Base-by-base conservation (phyloP, 345 rosid species). In the Eucalyptus erythrocorys region DNA sequence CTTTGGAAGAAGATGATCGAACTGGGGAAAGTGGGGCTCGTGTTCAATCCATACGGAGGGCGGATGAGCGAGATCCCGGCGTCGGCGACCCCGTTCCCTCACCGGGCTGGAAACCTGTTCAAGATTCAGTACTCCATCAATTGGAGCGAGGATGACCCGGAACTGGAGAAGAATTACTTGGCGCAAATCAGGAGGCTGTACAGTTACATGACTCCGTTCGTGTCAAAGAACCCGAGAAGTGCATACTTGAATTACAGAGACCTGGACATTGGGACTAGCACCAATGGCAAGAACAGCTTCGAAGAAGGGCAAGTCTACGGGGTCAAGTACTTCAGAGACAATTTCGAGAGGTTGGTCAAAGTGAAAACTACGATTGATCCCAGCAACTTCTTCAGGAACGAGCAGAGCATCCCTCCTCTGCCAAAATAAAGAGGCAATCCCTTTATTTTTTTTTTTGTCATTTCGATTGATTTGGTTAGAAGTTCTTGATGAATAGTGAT, bases 21-120 rank as follows among this genome's bases (percentile, higher is more conserved):
- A 48, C 45, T 90, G 43, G 92, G 89, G 64, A 87, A 87, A 37
- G 85, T 86, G 5, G n/a, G 13, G 30, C 45, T 93, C 90, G 10
- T 19, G 40, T 92, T 90, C 87, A 94, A 89, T 55, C 94, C 97
- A 0, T 94, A 95, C 15, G 97, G 96, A 4, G 96, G 97, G 4
- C 92, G 88, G 90, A 95, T 94, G 97, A 47, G 64, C 16, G 93
- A 95, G 90, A 93, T 95, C 27, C 82, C 94, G 0, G 87, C 89
- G 12, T 50, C 92, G 2, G 93, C 81, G 13, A 89, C 92, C 34
- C 94, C 96, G 0, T 95, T 94, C 30, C 98, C 98, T 3, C 98
- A 96, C 43, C 87, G 95, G 79, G 91, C 92, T 3, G 96, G 97
- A 13, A 93, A 93, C 66, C 81, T 95, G 86, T 96, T 34, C 87